Percentiles rank a stretch among this genome's conserved stretches.
Evolutionary conservation across 139 green algal genomes (phyloP).

Genomic region (Eudorina sp.): DNA sequence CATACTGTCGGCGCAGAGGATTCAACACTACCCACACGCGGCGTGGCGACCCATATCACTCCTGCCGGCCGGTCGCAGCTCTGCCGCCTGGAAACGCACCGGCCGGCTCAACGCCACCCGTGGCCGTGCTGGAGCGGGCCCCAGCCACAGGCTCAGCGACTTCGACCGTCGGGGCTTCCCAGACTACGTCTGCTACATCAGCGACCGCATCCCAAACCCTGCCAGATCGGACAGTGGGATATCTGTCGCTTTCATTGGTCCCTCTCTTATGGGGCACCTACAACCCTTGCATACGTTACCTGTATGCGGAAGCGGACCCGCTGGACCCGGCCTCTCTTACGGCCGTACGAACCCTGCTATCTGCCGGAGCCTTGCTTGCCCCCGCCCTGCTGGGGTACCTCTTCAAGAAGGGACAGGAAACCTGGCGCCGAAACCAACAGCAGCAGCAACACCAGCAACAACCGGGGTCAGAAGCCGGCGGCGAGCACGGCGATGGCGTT

Average conservation of each 20-base stretch:
- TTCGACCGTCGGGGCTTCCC: neutral
- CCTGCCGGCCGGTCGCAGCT: neutral
- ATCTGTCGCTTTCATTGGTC: neutral
- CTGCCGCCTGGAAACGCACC: neutral
- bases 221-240: neutral
- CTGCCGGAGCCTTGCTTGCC: conserved; percentile 39
- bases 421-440: neutral
- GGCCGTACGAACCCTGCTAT: conserved; percentile 47
- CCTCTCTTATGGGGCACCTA: conserved; percentile 40
- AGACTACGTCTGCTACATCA: neutral
- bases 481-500: neutral
- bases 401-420: neutral
- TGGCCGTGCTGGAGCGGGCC: neutral
- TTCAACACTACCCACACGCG: no score
- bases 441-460: neutral
- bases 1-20: no score
- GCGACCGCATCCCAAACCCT: neutral
- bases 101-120: neutral
- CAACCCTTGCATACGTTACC: conserved; percentile 43
- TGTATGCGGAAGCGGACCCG: conserved; percentile 28
- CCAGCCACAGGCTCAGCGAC: neutral
- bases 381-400: neutral
- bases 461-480: neutral
- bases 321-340: conserved; percentile 54
- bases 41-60: conserved; percentile 1